Evolutionary conservation across 306 rosid species (phyloP).

Genomic region (Trifolium pratense): DNA sequence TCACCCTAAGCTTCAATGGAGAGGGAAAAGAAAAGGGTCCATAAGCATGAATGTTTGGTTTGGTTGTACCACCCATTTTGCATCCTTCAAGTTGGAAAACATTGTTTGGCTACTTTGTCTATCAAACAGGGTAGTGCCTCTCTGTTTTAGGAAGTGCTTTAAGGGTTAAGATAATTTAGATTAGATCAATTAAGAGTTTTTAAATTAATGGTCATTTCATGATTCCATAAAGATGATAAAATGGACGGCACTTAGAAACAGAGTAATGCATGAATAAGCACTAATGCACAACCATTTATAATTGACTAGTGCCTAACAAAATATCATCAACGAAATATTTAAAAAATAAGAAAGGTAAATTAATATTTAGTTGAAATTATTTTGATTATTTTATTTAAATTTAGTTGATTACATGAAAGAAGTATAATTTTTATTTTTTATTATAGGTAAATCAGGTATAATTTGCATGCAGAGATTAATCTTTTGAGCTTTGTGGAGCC

Average conservation of each 20-base stretch:
- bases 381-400: background rate
- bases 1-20: background rate
- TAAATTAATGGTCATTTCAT: background rate
- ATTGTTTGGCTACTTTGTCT: constrained; percentile 33
- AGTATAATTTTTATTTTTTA: too few species aligned
- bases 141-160: constrained; percentile 8
- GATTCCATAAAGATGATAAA: background rate
- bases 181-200: background rate
- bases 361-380: background rate
- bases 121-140: constrained; percentile 14
- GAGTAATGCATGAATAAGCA: background rate
- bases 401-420: too few species aligned
- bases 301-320: background rate
- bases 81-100: constrained; percentile 27
- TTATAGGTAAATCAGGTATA: too few species aligned
- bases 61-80: constrained; percentile 44
- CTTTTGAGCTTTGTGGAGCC: too few species aligned
- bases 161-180: constrained; percentile 21
- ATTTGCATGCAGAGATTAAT: too few species aligned
- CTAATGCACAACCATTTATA: background rate
- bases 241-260: background rate
- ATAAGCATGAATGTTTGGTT: background rate
- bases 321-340: background rate
- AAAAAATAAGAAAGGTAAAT: background rate
- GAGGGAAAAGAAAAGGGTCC: background rate